Percentiles rank a stretch among this genome's conserved stretches.
These are phyloP conservation scores for Penicillium dipodomyicola DNA, from an alignment of 495 filamentous ascomycete species.

Conservation along the genomic window DNA sequence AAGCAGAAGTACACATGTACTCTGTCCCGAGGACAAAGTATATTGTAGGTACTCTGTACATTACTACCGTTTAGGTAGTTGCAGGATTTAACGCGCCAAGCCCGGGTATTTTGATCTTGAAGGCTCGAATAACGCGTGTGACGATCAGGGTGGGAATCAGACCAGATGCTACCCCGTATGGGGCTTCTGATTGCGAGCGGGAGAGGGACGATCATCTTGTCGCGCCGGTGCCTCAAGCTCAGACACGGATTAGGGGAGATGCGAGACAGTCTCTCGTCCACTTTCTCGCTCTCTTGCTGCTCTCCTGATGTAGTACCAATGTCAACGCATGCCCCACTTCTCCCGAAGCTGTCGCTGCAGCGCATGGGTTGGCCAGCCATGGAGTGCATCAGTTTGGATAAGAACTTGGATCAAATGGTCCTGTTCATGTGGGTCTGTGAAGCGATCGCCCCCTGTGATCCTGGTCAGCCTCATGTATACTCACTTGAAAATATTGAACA, in stretches of 20 bases:
- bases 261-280: not conserved
- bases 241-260: not conserved
- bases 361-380: constrained; percentile 29
- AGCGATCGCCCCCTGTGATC: constrained; percentile 25
- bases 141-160: not conserved
- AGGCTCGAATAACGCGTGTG: not conserved
- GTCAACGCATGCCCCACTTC: constrained; percentile 25
- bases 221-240: not conserved
- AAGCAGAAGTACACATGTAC: constrained; percentile 1
- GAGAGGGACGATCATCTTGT: constrained; percentile 3
- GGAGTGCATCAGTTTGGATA: constrained; percentile 17
- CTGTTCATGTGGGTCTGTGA: constrained; percentile 26
- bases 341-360: constrained; percentile 25
- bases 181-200: not conserved
- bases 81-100: not conserved
- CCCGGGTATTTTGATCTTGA: not conserved
- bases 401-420: constrained; percentile 25
- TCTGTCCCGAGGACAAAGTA: not conserved
- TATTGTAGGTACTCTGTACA: not conserved
- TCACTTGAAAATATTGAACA: not conserved
- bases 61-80: not conserved
- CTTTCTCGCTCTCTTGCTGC: not conserved
- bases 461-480: constrained; percentile 3
- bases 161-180: not conserved
- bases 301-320: not conserved